phyloP scores from a whole-genome alignment of 2,329 filamentous ascomycete genomes.

The Endoconidiophora polonica region DNA sequence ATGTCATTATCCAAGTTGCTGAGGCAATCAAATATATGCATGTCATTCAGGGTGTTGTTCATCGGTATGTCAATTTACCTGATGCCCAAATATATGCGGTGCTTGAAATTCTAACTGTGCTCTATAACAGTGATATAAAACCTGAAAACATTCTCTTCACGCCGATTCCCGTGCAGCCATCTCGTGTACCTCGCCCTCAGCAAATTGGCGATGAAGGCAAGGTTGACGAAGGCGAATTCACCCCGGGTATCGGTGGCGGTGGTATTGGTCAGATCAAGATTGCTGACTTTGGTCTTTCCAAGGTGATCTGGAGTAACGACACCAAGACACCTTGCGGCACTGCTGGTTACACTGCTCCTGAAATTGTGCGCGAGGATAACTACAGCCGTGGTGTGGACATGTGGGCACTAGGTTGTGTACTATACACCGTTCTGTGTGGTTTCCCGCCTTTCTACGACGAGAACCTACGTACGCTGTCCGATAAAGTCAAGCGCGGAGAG shows the following conservation, averaged over 20 bases:
- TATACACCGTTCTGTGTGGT: constrained; percentile 91
- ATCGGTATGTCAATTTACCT: constrained; percentile 52
- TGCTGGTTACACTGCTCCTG: constrained; percentile 91
- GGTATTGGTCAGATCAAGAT: constrained; percentile 95
- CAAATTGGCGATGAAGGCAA: constrained; percentile 91
- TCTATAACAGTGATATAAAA: constrained; percentile 73
- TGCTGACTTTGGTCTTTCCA: constrained; percentile 92
- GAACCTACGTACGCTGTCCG: constrained; percentile 88
- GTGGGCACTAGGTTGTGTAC: constrained; percentile 94
- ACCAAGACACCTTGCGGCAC: constrained; percentile 99
- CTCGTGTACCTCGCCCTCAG: constrained; percentile 63
- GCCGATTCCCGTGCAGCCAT: constrained; percentile 65
- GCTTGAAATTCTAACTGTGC: too few species aligned
- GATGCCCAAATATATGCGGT: background rate
- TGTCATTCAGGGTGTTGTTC: constrained; percentile 86
- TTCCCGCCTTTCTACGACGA: constrained; percentile 99
- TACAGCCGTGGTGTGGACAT: constrained; percentile 99
- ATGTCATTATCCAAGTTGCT: constrained; percentile 92
- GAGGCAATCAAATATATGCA: constrained; percentile 82
- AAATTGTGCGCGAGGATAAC: constrained; percentile 96
- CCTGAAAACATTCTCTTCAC: constrained; percentile 94
- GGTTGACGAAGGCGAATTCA: constrained; percentile 87
- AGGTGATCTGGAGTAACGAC: constrained; percentile 94
- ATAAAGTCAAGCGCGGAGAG: constrained; percentile 92
- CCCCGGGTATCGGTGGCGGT: constrained; percentile 63